phyloP scores from a whole-genome alignment of 495 filamentous ascomycete species.

The Penicillium lagena region DNA sequence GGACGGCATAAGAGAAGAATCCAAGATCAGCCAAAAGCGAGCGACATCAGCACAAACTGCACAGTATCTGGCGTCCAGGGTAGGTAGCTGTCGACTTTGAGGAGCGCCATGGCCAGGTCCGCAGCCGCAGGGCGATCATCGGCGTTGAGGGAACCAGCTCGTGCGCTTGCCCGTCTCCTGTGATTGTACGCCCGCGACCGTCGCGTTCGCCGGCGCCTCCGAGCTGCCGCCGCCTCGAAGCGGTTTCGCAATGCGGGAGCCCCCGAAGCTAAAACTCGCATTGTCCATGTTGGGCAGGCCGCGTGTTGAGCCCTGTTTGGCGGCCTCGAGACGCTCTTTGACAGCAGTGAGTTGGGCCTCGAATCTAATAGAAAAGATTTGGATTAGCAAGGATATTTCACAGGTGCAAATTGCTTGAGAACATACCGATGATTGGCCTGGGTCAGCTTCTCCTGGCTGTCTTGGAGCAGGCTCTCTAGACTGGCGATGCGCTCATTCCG shows the following conservation, averaged over 20 bases:
- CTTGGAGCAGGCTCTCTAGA: conserved; percentile 84
- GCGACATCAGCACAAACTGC: conserved; percentile 17
- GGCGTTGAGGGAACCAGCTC: conserved; percentile 47
- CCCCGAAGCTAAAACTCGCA: conserved; percentile 68
- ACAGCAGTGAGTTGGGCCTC: conserved; percentile 94
- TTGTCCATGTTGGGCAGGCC: conserved; percentile 60
- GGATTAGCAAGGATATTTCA: not conserved
- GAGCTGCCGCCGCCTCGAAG: conserved; percentile 78
- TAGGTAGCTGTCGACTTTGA: conserved; percentile 12
- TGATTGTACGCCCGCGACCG: conserved; percentile 34
- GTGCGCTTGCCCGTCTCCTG: conserved; percentile 43
- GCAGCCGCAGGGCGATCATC: conserved; percentile 23
- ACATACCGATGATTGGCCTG: conserved; percentile 91
- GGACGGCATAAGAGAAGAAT: conserved; percentile 11
- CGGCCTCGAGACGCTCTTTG: conserved; percentile 94
- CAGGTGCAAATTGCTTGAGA: no score
- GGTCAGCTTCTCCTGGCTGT: conserved; percentile 95
- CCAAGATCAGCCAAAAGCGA: conserved; percentile 15
- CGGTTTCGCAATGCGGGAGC: conserved; percentile 92
- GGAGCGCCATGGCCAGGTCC: conserved; percentile 11
- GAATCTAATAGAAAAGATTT: conserved; percentile 54
- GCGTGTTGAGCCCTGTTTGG: conserved; percentile 81
- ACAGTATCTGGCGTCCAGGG: conserved; percentile 14
- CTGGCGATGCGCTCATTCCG: conserved; percentile 94
- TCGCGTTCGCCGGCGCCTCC: conserved; percentile 23